A percentile compares a stretch with the other conserved stretches of the same genome.
Evolutionary conservation across 345 rosid species (phyloP).

Genomic region (Syzygium aqueum): DNA sequence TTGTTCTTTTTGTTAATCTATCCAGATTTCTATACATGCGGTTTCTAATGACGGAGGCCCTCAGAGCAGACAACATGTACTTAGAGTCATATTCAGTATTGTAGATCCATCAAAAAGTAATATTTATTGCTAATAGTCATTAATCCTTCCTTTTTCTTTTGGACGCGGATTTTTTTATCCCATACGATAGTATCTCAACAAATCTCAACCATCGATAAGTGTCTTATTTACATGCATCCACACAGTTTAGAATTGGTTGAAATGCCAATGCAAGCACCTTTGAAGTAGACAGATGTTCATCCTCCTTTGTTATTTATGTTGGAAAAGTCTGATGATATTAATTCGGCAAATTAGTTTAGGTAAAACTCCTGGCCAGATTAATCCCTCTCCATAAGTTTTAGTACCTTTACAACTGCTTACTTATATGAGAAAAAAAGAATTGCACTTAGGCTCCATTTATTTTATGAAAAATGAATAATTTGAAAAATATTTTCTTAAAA

Average conservation of each 20-base stretch:
- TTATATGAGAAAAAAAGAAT: neutral
- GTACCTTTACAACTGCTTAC: neutral
- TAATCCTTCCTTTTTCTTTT: neutral
- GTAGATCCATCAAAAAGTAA: neutral
- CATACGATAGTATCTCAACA: too few relatives aligned
- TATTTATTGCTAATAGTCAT: neutral
- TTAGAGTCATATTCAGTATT: neutral
- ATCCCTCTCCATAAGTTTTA: neutral
- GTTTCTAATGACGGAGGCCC: too few relatives aligned
- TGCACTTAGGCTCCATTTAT: too few relatives aligned
- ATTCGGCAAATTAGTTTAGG: neutral
- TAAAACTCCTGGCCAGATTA: neutral
- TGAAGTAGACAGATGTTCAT: neutral
- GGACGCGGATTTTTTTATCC: fast-evolving
- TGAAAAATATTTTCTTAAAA: fast-evolving
- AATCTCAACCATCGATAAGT: neutral
- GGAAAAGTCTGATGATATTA: neutral
- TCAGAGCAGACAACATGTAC: neutral
- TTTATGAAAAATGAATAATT: too few relatives aligned
- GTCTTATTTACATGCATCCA: neutral
- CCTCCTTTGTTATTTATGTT: too few relatives aligned
- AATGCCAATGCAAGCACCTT: neutral
- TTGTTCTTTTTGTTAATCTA: too few relatives aligned
- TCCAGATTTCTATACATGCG: too few relatives aligned
- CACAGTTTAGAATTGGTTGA: neutral